Base-by-base conservation (phyloP, 2,329 filamentous ascomycete genomes). In the Rhytidhysteron rufulum region DNA sequence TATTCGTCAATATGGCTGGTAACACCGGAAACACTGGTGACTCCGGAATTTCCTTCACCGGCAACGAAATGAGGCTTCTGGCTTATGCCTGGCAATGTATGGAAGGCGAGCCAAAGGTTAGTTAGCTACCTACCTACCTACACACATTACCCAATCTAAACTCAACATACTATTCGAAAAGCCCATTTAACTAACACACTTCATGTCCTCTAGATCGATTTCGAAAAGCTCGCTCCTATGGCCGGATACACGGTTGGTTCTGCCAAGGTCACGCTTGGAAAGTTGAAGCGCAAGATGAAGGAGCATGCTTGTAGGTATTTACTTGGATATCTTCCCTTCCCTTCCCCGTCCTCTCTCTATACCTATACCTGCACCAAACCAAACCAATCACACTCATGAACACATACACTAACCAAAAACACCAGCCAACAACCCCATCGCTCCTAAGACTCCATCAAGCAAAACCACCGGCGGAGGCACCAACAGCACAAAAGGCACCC, bases 71-170 rank as follows among this genome's bases (percentile, higher is more conserved):
- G 33, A n/a, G 18, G 17, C 22, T 37, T 4, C 20, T 39, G 5
- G 40, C 35, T 10, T 32, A 19, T 16, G 56, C 59, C 2, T 64
- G 60, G 62, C 58, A 63, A 24, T 65, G 62, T 40, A 51, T 65
- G 44, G 57, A 61, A 2, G 32, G 13, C 0, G 48, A 60, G 25
- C 60, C 60, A 17, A 65, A 62, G 50, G 62, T 60, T 48, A 21
- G 38, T 43, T 37, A n/a, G 1, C 17, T 39, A 10, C 18, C 27
- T 8, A 21, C 31, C 24, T 19, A 9, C 11, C 25, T 22, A 13
- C 5, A 32, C 32, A 19, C 17, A 19, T 16, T 34, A 17, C 47
- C 41, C 27, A 9, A n/a, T 18, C 15, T 19, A 9, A 22, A 9
- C 15, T 30, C 35, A 20, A 18, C 35, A 20, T 16, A 18, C 10